Conservation (phyloP, 2,329 filamentous ascomycete genomes). For the Decorospora gaudefroyi region DNA sequence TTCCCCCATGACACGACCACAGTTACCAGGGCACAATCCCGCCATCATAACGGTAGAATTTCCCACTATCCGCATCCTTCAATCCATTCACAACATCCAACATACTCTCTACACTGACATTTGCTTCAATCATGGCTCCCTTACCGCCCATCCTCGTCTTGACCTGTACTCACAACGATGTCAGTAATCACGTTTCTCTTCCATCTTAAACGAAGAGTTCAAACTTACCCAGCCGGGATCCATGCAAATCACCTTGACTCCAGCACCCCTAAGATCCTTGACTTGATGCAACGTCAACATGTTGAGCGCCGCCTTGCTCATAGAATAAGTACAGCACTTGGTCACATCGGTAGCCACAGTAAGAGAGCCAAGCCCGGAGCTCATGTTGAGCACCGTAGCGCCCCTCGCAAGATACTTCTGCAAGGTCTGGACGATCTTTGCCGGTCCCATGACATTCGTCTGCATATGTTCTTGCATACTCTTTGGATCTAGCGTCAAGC, state of each 20-base stretch:
- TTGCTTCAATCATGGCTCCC: constrained; percentile 47
- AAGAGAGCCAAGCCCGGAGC: constrained; percentile 42
- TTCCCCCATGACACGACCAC: too few relatives aligned
- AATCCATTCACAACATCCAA: constrained; percentile 43
- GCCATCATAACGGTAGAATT: constrained; percentile 47
- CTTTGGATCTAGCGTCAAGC: constrained; percentile 47
- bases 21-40: constrained; percentile 45
- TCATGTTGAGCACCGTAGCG: constrained; percentile 45
- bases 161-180: not conserved
- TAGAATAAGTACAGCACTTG: constrained; percentile 49
- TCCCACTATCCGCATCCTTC: constrained; percentile 44
- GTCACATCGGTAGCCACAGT: constrained; percentile 36
- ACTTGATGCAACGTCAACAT: constrained; percentile 53
- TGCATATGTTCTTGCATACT: constrained; percentile 50
- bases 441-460: constrained; percentile 56
- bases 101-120: constrained; percentile 49
- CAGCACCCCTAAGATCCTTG: constrained; percentile 40
- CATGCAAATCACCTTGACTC: constrained; percentile 46
- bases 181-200: not conserved
- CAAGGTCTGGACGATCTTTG: constrained; percentile 52
- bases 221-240: constrained; percentile 51
- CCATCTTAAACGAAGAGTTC: not conserved
- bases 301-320: constrained; percentile 53
- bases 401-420: constrained; percentile 34
- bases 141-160: constrained; percentile 53